Conservation (phyloP, 306 rosid species). For the Malus asiatica region DNA sequence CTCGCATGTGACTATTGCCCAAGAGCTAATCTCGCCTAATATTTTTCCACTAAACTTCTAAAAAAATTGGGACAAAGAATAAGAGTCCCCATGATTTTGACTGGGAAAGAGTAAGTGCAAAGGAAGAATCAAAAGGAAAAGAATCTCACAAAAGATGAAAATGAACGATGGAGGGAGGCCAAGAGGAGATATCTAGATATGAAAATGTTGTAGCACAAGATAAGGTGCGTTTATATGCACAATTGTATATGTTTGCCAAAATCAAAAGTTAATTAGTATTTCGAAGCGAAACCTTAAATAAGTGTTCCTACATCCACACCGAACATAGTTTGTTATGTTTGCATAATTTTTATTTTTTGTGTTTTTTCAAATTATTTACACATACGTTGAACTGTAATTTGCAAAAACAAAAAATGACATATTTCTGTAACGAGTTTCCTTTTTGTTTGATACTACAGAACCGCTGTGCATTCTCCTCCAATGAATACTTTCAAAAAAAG, state of each 20-base stretch:
- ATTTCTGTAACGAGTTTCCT: neutral
- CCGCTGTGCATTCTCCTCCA: neutral
- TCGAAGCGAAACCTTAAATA: too few relatives aligned
- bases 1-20: too few relatives aligned
- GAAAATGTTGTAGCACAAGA: neutral
- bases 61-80: neutral
- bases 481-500: conserved; percentile 3
- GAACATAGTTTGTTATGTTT: neutral
- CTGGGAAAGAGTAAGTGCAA: neutral
- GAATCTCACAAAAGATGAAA: neutral
- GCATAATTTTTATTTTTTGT: too few relatives aligned
- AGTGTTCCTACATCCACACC: too few relatives aligned
- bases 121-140: neutral
- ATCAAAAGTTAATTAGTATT: neutral
- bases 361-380: too few relatives aligned
- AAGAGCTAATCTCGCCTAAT: too few relatives aligned
- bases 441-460: neutral
- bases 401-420: neutral
- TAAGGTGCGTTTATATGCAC: neutral
- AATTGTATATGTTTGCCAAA: neutral
- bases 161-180: conserved; percentile 4
- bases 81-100: conserved; percentile 4
- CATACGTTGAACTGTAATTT: too few relatives aligned
- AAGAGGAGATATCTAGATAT: neutral
- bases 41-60: too few relatives aligned